These are phyloP conservation scores for Salvia miltiorrhiza DNA, from an alignment of 257 asterid species.

Conservation along the genomic window DNA sequence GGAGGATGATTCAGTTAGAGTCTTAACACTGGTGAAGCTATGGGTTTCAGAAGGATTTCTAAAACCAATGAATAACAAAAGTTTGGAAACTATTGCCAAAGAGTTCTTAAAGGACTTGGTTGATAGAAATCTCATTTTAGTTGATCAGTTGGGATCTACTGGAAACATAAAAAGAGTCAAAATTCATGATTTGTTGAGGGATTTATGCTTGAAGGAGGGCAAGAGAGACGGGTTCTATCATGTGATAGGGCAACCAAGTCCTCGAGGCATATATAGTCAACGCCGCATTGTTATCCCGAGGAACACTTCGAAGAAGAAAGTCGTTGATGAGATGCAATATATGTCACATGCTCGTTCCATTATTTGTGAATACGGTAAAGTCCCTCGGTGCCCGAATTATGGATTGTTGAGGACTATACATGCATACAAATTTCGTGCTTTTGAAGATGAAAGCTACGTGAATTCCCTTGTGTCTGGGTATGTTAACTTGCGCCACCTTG, in stretches of 20 bases:
- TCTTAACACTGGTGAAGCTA: too few species aligned
- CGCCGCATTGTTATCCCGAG: not conserved
- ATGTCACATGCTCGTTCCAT: not conserved
- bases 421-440: not conserved
- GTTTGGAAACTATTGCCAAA: not conserved
- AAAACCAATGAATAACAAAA: not conserved
- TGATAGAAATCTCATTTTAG: not conserved
- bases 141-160: not conserved
- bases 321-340: not conserved
- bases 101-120: not conserved
- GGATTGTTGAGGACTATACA: not conserved
- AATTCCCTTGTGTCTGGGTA: not conserved
- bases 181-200: constrained; percentile 1
- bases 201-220: not conserved
- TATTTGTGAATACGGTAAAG: not conserved
- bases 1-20: not conserved
- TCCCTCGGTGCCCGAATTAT: too few species aligned
- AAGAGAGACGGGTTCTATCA: not conserved
- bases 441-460: too few species aligned
- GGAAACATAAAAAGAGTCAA: not conserved
- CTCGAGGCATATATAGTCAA: not conserved
- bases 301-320: not conserved
- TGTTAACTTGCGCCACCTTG: constrained; percentile 1
- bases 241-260: not conserved
- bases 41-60: not conserved